phyloP scores from a whole-genome alignment of 2,329 filamentous ascomycete genomes.

The Pseudogymnoascus sp. region DNA sequence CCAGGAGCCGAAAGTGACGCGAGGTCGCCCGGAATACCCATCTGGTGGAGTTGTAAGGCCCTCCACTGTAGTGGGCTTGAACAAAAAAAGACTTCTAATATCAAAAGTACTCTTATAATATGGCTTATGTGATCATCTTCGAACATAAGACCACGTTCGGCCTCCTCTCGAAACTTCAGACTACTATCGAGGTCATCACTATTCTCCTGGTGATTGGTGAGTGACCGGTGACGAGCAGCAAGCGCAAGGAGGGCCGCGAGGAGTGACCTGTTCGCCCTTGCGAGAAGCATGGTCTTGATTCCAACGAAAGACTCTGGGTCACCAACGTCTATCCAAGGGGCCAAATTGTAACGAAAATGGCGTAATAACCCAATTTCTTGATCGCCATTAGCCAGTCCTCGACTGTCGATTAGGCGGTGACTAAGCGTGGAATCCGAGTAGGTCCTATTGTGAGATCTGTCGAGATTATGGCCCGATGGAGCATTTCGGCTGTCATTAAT shows the following conservation, averaged over 20 bases:
- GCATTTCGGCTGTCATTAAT: background rate
- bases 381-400: background rate
- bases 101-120: background rate
- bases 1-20: background rate
- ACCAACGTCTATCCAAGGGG: conserved; percentile 12
- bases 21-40: background rate
- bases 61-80: conserved; percentile 4
- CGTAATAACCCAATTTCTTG: background rate
- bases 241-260: background rate
- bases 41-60: background rate
- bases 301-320: conserved; percentile 5
- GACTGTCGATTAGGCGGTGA: conserved; percentile 17
- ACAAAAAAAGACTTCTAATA: background rate
- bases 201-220: background rate
- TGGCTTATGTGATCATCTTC: background rate
- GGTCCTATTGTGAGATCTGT: conserved; percentile 20
- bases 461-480: conserved; percentile 14
- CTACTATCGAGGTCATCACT: background rate
- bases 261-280: background rate
- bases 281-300: conserved; percentile 2
- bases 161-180: background rate
- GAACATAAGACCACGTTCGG: background rate
- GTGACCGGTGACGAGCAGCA: background rate
- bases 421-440: conserved; percentile 20
- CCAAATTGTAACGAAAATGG: conserved; percentile 10